Evolutionary conservation across 768 basidiomycete species (phyloP).

Genomic region (Lentinula lateritia): DNA sequence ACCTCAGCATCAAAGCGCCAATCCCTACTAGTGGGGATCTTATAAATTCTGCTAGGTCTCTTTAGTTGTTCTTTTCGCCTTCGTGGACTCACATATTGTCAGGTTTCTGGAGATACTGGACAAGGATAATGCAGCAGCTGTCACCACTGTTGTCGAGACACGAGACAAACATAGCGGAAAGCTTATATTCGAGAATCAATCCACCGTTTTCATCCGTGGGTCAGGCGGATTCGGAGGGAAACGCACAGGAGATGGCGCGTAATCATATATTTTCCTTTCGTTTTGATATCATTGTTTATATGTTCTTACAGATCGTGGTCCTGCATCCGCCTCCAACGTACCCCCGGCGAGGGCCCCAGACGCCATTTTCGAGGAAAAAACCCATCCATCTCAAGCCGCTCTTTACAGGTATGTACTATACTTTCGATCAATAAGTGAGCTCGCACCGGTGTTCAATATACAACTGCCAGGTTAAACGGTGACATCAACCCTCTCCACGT

Average conservation of each 20-base stretch:
- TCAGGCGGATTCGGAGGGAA: slow-evolving; percentile 96
- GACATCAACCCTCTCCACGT: slow-evolving; percentile 91
- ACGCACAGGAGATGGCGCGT: slow-evolving; percentile 68
- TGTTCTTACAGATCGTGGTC: slow-evolving; percentile 66
- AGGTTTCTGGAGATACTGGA: slow-evolving; percentile 79
- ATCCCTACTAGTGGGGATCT: slow-evolving; percentile 84
- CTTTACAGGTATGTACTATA: slow-evolving; percentile 66
- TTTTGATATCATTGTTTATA: neutral
- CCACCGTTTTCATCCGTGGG: slow-evolving; percentile 88
- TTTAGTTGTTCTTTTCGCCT: neutral
- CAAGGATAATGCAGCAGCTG: slow-evolving; percentile 91
- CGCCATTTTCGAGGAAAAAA: slow-evolving; percentile 85
- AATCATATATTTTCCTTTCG: neutral
- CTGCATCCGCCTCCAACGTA: slow-evolving; percentile 76
- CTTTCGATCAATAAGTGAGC: neutral
- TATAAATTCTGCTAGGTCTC: slow-evolving; percentile 65
- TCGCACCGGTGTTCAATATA: neutral
- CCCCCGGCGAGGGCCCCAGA: slow-evolving; percentile 85
- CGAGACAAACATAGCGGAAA: slow-evolving; percentile 74
- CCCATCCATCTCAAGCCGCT: slow-evolving; percentile 75
- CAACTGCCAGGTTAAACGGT: slow-evolving; percentile 64
- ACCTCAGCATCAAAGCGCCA: slow-evolving; percentile 77
- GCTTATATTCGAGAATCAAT: slow-evolving; percentile 87
- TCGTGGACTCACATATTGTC: neutral
- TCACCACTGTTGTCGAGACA: slow-evolving; percentile 75